Percentiles rank a stretch among this genome's conserved stretches.
phyloP scores from a whole-genome alignment of 495 filamentous ascomycete genomes.

The Hypoxylon perforatum region DNA sequence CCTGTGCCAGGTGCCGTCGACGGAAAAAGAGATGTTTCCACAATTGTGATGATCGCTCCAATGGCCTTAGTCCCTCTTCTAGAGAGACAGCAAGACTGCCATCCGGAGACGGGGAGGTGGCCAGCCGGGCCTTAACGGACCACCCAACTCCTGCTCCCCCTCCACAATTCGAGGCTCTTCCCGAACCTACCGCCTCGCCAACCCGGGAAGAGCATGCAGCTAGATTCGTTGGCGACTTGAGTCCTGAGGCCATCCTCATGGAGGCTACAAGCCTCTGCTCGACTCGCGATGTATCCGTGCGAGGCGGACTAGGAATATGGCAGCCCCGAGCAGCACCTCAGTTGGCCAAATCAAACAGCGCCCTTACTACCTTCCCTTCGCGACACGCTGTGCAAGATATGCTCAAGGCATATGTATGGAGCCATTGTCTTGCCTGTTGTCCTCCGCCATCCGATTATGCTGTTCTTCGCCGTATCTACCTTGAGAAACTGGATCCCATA shows the following conservation, averaged over 20 bases:
- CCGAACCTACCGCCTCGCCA: slow-evolving; percentile 11
- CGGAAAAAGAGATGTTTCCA: slow-evolving; percentile 56
- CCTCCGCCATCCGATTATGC: slow-evolving; percentile 49
- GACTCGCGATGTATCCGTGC: slow-evolving; percentile 49
- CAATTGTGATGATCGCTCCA: slow-evolving; percentile 19
- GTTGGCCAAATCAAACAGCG: slow-evolving; percentile 14
- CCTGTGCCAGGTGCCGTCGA: slow-evolving; percentile 58
- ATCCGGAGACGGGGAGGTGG: slow-evolving; percentile 9
- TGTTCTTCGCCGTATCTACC: slow-evolving; percentile 53
- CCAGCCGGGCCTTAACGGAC: neutral
- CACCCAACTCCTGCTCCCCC: slow-evolving; percentile 12
- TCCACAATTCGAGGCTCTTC: slow-evolving; percentile 16
- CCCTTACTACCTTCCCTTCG: slow-evolving; percentile 36
- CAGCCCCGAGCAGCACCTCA: slow-evolving; percentile 36
- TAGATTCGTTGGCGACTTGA: slow-evolving; percentile 63
- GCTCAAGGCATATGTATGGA: slow-evolving; percentile 49
- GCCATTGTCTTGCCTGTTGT: slow-evolving; percentile 50
- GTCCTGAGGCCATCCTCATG: slow-evolving; percentile 64
- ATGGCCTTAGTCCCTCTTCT: neutral
- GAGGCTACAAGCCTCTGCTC: slow-evolving; percentile 54
- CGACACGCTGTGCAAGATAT: slow-evolving; percentile 44
- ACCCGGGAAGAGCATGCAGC: slow-evolving; percentile 37
- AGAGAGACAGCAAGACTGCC: neutral
- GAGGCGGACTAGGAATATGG: slow-evolving; percentile 53
- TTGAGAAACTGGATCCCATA: slow-evolving; percentile 60